Base-by-base conservation (phyloP, 148 eudicot genomes). In the Rhododendron williamsianum region DNA sequence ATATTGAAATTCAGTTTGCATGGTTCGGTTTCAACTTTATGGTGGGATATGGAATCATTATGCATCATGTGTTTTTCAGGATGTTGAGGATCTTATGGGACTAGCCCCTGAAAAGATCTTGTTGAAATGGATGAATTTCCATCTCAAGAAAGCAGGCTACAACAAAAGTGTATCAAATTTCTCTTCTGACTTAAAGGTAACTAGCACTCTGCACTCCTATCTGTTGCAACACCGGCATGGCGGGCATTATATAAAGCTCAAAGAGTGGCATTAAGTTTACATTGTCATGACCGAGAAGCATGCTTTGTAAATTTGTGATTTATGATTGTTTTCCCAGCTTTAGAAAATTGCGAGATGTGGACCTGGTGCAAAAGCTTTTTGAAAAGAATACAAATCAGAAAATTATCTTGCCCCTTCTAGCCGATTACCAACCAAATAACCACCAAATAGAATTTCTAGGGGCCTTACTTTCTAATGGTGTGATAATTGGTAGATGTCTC, bases 101-200 rank as follows among this genome's bases (percentile, higher is more conserved):
- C 89, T 93, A 88, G 63, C 94, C 74, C 98, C 98, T 21, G 95
- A 94, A 67, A 94, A 94, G 89, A 91, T 94, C 76, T 85, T 94
- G 81, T 85, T 93, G 76, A 94, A 91, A 88, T 93, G 98, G 98
- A 94, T 94, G 96, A 94, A 94, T 82, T 94, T 93, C 86, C 98
- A 94, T 25, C 88, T 94, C 85, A 93, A 93, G 92, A 94, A 94
- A 91, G 83, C 92, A 54, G 98, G 96, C 60, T 94, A 94, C 43
- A 73, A 82, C 27, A 94, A 92, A 87, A 87, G 90, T 51, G 98
- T 94, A 49, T 92, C 96, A 51, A 94, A 93, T 85, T 94, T 94
- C 82, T 91, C 96, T 30, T 85, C 96, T 6, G 98, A 94, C 92
- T 82, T 94, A 69, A 94, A 94, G 98, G 98, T 92, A 65, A 76